These are phyloP conservation scores for Strobilomyces confusus DNA, from an alignment of 768 basidiomycete genomes.

Conservation along the genomic window DNA sequence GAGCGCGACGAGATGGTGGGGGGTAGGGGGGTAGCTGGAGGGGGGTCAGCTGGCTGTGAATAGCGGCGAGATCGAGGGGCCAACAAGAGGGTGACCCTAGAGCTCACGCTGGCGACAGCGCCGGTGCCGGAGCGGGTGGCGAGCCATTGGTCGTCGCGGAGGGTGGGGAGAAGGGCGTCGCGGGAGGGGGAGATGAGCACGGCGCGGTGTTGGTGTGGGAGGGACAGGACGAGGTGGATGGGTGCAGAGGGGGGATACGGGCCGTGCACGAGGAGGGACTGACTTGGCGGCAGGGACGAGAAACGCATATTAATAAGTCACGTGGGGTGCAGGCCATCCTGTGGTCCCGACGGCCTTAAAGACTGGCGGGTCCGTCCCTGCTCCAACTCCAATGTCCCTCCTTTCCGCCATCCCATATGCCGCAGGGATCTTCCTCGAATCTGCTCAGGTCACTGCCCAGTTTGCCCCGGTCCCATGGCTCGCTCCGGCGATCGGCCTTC, in stretches of 20 bases:
- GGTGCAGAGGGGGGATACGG: slow-evolving; percentile 65
- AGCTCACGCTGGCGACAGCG: slow-evolving; percentile 33
- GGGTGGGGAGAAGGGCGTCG: slow-evolving; percentile 35
- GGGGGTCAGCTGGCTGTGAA: slow-evolving; percentile 6
- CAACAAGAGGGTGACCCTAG: slow-evolving; percentile 53
- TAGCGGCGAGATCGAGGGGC: slow-evolving; percentile 22
- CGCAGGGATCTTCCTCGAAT: slow-evolving; percentile 11
- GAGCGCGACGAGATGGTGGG: slow-evolving; percentile 59
- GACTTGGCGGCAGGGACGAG: slow-evolving; percentile 51
- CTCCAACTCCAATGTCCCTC: slow-evolving; percentile 10
- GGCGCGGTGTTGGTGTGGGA: slow-evolving; percentile 31
- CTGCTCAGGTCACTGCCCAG: slow-evolving; percentile 44
- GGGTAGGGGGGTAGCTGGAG: slow-evolving; percentile 60
- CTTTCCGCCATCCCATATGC: slow-evolving; percentile 12
- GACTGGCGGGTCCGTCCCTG: background rate
- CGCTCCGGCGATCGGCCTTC: slow-evolving; percentile 37
- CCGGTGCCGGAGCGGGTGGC: slow-evolving; percentile 37
- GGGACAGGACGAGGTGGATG: slow-evolving; percentile 59
- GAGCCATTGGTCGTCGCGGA: slow-evolving; percentile 53
- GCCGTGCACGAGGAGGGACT: slow-evolving; percentile 60
- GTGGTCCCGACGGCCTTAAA: slow-evolving; percentile 11
- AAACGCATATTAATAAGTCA: slow-evolving; percentile 36
- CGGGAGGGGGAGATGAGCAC: slow-evolving; percentile 56
- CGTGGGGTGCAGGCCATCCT: slow-evolving; percentile 23
- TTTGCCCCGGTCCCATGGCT: slow-evolving; percentile 49